phyloP scores from a whole-genome alignment of 2,329 filamentous ascomycete genomes.

The Teratosphaeria pseudoeucalypti region DNA sequence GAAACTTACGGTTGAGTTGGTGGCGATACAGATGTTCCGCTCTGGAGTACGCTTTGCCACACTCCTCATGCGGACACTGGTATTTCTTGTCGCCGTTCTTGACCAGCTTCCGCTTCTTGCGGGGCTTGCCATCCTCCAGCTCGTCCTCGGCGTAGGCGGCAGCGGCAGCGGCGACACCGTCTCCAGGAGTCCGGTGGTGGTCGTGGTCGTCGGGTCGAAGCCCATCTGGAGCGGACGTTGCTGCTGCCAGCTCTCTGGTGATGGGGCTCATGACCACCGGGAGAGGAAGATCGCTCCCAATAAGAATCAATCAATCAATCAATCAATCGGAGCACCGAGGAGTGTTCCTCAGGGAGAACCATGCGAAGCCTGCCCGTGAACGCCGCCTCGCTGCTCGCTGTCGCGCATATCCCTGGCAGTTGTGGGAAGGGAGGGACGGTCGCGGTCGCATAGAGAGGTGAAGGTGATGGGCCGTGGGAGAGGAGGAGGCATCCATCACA shows the following conservation, averaged over 20 bases:
- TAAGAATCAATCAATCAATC: too few species aligned
- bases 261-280: neutral
- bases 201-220: neutral
- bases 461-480: neutral
- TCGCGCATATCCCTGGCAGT: neutral
- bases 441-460: neutral
- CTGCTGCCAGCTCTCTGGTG: neutral
- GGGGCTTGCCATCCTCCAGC: conserved; percentile 13
- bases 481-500: neutral
- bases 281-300: neutral
- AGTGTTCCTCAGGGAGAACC: neutral
- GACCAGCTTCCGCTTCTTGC: conserved; percentile 25
- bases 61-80: conserved; percentile 68
- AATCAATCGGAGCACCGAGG: neutral
- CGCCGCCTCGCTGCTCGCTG: neutral
- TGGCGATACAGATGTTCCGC: conserved; percentile 95
- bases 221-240: neutral
- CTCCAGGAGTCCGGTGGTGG: neutral
- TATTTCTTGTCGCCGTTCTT: conserved; percentile 52
- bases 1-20: conserved; percentile 73
- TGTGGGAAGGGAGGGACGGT: neutral
- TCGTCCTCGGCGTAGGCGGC: conserved; percentile 15
- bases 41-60: conserved; percentile 91
- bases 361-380: neutral
- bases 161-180: conserved; percentile 8